Percentiles rank a stretch among this genome's conserved stretches.
Conservation (phyloP, 1,284 basidiomycete species). For the Ceratobasidium sp. region DNA sequence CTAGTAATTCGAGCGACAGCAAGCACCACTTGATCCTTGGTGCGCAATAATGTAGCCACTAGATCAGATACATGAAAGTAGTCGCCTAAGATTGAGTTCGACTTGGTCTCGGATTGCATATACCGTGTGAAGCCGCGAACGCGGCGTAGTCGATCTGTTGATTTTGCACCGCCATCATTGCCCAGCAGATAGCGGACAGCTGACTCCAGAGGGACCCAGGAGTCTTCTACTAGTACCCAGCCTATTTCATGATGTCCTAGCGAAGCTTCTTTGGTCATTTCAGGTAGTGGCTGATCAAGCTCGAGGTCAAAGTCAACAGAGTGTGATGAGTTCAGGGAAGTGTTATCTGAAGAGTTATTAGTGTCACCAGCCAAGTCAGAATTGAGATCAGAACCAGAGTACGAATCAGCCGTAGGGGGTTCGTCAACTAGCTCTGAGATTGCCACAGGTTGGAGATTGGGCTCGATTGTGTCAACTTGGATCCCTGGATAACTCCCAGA, state of each 20-base stretch:
- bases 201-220: conserved; percentile 18
- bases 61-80: conserved; percentile 19
- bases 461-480: background rate
- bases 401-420: background rate
- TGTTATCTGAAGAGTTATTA: background rate
- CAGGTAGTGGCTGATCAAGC: no score
- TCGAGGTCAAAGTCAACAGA: background rate
- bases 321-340: background rate
- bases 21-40: background rate
- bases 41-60: conserved; percentile 1
- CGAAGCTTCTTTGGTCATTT: background rate
- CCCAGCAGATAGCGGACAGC: conserved; percentile 16
- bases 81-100: background rate
- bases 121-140: conserved; percentile 28
- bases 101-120: background rate
- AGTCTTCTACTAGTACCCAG: conserved; percentile 5
- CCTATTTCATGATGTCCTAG: background rate
- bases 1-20: conserved; percentile 12
- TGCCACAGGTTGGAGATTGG: background rate
- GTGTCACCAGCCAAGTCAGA: background rate
- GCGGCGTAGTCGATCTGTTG: conserved; percentile 26
- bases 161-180: background rate
- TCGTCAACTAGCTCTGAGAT: background rate
- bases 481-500: conserved; percentile 1
- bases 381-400: background rate